These are phyloP conservation scores for Phyllosticta paracitricarpa DNA, from an alignment of 2,329 filamentous ascomycete genomes.

Conservation along the genomic window DNA sequence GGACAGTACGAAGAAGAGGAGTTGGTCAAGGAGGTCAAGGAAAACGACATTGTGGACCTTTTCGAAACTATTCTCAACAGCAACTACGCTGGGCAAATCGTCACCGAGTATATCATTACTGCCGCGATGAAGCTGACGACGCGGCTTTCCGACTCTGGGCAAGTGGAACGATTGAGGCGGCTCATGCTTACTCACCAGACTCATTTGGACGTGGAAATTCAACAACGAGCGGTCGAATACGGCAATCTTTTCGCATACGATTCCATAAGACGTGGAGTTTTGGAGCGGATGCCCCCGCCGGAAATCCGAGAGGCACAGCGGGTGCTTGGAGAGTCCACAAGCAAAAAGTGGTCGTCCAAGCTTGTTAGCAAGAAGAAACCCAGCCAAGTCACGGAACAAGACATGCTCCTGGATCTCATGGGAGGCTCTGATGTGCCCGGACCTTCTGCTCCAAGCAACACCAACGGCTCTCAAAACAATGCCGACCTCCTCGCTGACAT, in stretches of 20 bases:
- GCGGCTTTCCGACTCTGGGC: slow-evolving; percentile 69
- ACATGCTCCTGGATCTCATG: slow-evolving; percentile 88
- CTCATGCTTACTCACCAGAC: slow-evolving; percentile 70
- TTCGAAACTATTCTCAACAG: slow-evolving; percentile 88
- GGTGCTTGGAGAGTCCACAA: slow-evolving; percentile 69
- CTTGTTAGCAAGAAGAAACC: slow-evolving; percentile 61
- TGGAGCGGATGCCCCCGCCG: slow-evolving; percentile 96
- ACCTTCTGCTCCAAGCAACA: slow-evolving; percentile 42
- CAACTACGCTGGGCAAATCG: slow-evolving; percentile 82
- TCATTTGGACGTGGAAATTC: slow-evolving; percentile 88
- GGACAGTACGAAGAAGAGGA: slow-evolving; percentile 94
- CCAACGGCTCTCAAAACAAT: slow-evolving; percentile 58
- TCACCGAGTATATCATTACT: slow-evolving; percentile 93
- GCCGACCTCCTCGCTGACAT: slow-evolving; percentile 88
- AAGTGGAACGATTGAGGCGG: slow-evolving; percentile 74
- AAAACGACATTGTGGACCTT: slow-evolving; percentile 86
- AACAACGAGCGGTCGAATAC: slow-evolving; percentile 93
- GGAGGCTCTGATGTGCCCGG: slow-evolving; percentile 61
- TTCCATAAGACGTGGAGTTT: slow-evolving; percentile 73
- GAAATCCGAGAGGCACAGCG: slow-evolving; percentile 94
- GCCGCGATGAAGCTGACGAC: slow-evolving; percentile 92
- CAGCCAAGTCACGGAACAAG: slow-evolving; percentile 78
- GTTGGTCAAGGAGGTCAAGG: slow-evolving; percentile 69
- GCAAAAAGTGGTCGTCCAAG: slow-evolving; percentile 41
- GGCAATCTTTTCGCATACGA: slow-evolving; percentile 89